Conservation (phyloP, 1,139 yeast genomes). For the Yamadazyma conglobata region DNA sequence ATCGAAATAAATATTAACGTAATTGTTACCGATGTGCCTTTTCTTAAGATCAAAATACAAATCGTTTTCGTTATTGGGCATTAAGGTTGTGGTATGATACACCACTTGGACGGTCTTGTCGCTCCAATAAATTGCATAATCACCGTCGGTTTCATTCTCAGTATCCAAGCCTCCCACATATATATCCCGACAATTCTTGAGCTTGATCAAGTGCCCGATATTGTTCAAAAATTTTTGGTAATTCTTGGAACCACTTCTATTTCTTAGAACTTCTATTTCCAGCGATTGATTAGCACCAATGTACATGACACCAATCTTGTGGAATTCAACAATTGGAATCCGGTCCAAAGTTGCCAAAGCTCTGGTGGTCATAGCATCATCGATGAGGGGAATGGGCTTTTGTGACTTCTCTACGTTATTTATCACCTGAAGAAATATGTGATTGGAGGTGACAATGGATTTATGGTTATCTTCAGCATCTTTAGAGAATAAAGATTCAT, state of each 20-base stretch:
- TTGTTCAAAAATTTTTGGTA: constrained; percentile 57
- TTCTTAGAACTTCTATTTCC: constrained; percentile 64
- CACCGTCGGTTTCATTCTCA: constrained; percentile 68
- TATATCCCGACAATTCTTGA: constrained; percentile 49
- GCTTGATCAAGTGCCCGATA: constrained; percentile 56
- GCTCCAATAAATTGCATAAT: constrained; percentile 69
- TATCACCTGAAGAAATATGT: constrained; percentile 31
- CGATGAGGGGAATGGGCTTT: constrained; percentile 38
- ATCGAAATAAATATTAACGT: constrained; percentile 76
- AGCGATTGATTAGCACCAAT: constrained; percentile 63
- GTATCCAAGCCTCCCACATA: constrained; percentile 83
- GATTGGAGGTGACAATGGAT: constrained; percentile 22
- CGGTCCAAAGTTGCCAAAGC: constrained; percentile 68
- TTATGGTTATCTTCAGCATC: constrained; percentile 6
- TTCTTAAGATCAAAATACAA: constrained; percentile 52
- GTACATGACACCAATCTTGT: constrained; percentile 75
- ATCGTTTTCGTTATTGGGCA: constrained; percentile 55
- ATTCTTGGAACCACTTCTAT: constrained; percentile 59
- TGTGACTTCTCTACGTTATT: constrained; percentile 19
- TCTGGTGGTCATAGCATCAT: constrained; percentile 50
- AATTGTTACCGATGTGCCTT: constrained; percentile 82
- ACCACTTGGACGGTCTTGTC: constrained; percentile 70
- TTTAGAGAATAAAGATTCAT: constrained; percentile 20
- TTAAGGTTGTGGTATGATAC: constrained; percentile 77
- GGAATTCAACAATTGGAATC: constrained; percentile 75